These are phyloP conservation scores for Mycena alexandri DNA, from an alignment of 768 basidiomycete genomes.

Conservation along the genomic window DNA sequence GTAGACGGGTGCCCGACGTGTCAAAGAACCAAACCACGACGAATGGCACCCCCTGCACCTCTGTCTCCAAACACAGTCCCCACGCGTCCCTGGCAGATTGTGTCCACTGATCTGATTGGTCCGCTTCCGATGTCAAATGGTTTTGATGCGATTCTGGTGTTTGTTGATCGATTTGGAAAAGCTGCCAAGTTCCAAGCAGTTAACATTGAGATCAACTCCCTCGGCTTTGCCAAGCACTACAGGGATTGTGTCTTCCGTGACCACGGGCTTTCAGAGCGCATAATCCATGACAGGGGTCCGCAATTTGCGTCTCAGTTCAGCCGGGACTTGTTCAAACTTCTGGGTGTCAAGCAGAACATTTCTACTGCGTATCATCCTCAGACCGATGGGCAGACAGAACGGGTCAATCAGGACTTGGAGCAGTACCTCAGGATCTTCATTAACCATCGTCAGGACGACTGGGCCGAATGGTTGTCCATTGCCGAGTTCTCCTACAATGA, in stretches of 20 bases:
- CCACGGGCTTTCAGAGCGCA: constrained; percentile 17
- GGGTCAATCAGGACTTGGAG: constrained; percentile 47
- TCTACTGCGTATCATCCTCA: constrained; percentile 24
- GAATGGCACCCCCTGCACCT: too few relatives aligned
- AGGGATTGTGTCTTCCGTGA: constrained; percentile 16
- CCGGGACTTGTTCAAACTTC: constrained; percentile 6
- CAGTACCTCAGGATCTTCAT: constrained; percentile 46
- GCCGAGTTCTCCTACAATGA: constrained; percentile 52
- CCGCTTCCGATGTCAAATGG: too few relatives aligned
- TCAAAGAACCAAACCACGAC: constrained; percentile 48
- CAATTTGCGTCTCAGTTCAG: constrained; percentile 29
- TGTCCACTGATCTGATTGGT: too few relatives aligned
- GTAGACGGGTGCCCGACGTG: constrained; percentile 49
- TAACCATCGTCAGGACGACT: constrained; percentile 46
- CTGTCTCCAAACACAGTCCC: too few relatives aligned
- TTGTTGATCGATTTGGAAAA: constrained; percentile 33
- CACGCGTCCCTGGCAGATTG: too few relatives aligned
- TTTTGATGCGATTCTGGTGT: too few relatives aligned
- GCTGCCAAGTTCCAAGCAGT: constrained; percentile 25
- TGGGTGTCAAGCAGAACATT: constrained; percentile 13
- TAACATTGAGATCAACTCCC: constrained; percentile 15
- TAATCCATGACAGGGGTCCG: constrained; percentile 27
- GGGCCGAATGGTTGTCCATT: constrained; percentile 45
- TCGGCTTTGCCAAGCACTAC: constrained; percentile 7
- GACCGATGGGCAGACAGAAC: constrained; percentile 46